Base-by-base conservation (phyloP, 129 eudicot species). In the Helianthus tuberosus region DNA sequence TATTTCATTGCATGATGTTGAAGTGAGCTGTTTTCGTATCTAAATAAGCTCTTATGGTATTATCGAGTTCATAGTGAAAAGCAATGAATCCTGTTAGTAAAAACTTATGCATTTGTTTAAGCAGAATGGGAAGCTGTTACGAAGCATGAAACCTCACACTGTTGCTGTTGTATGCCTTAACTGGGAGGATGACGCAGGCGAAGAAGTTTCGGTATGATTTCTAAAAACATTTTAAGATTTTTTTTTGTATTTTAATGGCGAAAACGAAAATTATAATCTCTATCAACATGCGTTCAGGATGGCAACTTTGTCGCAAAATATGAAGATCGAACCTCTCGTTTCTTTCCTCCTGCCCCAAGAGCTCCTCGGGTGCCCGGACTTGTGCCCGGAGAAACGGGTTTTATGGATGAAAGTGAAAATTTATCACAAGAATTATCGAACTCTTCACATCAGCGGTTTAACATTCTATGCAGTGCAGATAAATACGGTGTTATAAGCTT, bases 261-360 rank as follows among this genome's bases (percentile, higher is more conserved):
- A 60, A 59, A 51, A 46, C 7, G 51, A 59, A 41, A 73, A 15
- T 13, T 25, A 73, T 44, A 50, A 65, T 52, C 6, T 7, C 8
- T 41, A 20, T 75, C 52, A 64, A 63, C 32, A 11, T 29, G 13
- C 52, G 68, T 81, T 49, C 83, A 90, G 98, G 97, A 86, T 68
- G 87, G 48, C n/a, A 72, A 76, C 51, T 66, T 58, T 35, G 60
- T 73, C 47, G 77, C 81, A 39, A 66, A 78, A 67, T 94, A 94
- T 80, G 97, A 94, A 81, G 99, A 94, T 64, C 91, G 97, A 68
- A 90, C 97, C 69, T 73, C 93, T 66, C 99, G 94, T 69, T 94
- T 94, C 80, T 91, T 94, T 68, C 99, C 99, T 65, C 88, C 96
- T 71, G 88, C 91, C 17, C 99, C 99, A 79, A 86, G 99, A 81